Percentiles rank a stretch among this genome's conserved stretches.
These are phyloP conservation scores for Nigrospora osmanthi DNA, from an alignment of 2,329 filamentous ascomycete species.

Conservation along the genomic window DNA sequence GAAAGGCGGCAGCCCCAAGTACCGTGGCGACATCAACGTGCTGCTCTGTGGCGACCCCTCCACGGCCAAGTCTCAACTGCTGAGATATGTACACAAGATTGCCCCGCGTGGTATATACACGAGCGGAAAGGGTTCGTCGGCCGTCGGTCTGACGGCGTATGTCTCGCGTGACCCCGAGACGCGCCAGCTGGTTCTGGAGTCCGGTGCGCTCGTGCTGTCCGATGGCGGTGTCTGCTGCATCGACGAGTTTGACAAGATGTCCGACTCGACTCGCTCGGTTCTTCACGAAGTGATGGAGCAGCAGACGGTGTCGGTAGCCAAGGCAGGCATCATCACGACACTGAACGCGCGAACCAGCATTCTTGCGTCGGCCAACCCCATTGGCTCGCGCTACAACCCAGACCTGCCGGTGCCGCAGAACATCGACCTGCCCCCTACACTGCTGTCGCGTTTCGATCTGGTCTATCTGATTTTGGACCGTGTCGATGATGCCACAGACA, in stretches of 20 bases:
- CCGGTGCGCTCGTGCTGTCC: constrained; percentile 69
- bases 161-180: constrained; percentile 76
- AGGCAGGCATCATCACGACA: constrained; percentile 93
- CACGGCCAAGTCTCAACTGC: constrained; percentile 89
- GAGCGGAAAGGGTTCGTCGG: constrained; percentile 73
- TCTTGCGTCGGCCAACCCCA: constrained; percentile 93
- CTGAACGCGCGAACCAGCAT: constrained; percentile 94
- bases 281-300: constrained; percentile 88
- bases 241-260: constrained; percentile 84
- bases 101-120: constrained; percentile 82
- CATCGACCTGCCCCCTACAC: constrained; percentile 90
- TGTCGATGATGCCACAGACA: constrained; percentile 83
- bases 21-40: constrained; percentile 95
- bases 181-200: constrained; percentile 72
- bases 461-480: constrained; percentile 95
- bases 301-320: constrained; percentile 77
- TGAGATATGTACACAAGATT: constrained; percentile 95
- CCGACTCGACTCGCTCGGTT: constrained; percentile 68
- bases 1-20: constrained; percentile 90
- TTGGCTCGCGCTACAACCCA: constrained; percentile 95
- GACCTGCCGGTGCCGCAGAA: constrained; percentile 95
- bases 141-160: constrained; percentile 74
- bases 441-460: constrained; percentile 92
- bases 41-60: constrained; percentile 95
- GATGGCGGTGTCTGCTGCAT: constrained; percentile 81